Conservation (phyloP, 164 flowering plant species). For the Berberis vulgaris region DNA sequence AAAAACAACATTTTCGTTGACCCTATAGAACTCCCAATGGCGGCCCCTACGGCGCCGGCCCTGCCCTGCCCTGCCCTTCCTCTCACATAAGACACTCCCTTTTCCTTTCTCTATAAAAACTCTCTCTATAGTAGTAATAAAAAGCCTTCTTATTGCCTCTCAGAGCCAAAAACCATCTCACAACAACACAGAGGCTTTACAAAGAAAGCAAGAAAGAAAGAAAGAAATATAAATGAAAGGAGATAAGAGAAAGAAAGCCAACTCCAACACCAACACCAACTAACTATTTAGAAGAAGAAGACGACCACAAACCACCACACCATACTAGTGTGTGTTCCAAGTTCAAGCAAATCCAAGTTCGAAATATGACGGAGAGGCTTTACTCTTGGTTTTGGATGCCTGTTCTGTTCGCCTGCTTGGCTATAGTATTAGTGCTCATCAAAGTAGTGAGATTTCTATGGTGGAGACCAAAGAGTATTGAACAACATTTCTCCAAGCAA, state of each 20-base stretch:
- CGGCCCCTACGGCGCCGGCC: constrained; percentile 82
- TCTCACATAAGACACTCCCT: constrained; percentile 7
- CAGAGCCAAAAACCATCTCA: constrained; percentile 1
- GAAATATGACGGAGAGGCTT: background rate
- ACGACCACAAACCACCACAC: background rate
- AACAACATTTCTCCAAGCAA: constrained; percentile 72
- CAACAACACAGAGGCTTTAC: background rate
- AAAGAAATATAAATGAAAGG: background rate
- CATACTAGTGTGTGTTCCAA: background rate
- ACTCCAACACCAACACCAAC: background rate
- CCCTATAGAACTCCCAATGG: constrained; percentile 48
- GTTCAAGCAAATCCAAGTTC: background rate
- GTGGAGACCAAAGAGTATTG: constrained; percentile 84
- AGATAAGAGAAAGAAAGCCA: constrained; percentile 10
- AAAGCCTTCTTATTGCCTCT: constrained; percentile 8
- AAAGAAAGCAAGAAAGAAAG: background rate
- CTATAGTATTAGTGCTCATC: constrained; percentile 23
- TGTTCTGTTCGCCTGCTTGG: constrained; percentile 3
- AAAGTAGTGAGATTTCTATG: constrained; percentile 46
- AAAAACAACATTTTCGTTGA: constrained; percentile 30
- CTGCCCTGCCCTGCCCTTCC: constrained; percentile 24
- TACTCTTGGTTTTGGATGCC: constrained; percentile 24
- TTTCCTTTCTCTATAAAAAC: constrained; percentile 11
- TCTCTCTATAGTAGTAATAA: too few species aligned
- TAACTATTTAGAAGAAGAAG: background rate